Conservation (phyloP, 805 yeast genomes). For the Wickerhamiella musiphila region DNA sequence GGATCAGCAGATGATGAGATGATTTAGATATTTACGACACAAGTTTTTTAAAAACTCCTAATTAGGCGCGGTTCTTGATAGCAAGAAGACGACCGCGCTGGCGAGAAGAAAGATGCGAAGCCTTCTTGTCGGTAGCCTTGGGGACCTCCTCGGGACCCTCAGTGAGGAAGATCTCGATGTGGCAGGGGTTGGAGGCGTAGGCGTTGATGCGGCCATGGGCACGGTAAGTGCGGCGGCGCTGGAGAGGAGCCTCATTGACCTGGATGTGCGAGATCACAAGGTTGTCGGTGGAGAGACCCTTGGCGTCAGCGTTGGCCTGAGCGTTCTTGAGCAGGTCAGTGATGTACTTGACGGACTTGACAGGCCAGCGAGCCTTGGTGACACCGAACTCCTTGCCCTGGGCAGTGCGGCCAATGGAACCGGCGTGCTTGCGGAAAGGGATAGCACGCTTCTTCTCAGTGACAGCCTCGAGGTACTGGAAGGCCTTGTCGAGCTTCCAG, state of each 20-base stretch:
- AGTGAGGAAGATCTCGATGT: constrained; percentile 91
- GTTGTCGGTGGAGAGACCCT: constrained; percentile 92
- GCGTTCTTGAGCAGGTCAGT: constrained; percentile 93
- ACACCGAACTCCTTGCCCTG: constrained; percentile 99
- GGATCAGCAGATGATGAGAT: too few relatives aligned
- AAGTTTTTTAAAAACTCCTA: too few relatives aligned
- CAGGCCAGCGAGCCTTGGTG: constrained; percentile 99
- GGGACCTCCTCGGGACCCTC: constrained; percentile 89
- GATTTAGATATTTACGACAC: too few relatives aligned
- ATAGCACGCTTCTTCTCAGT: constrained; percentile 97
- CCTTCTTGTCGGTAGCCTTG: constrained; percentile 61
- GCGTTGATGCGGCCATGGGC: constrained; percentile 99
- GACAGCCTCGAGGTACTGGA: constrained; percentile 88
- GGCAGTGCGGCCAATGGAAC: constrained; percentile 96
- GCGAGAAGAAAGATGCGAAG: constrained; percentile 68
- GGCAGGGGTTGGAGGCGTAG: constrained; percentile 97
- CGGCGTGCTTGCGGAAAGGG: constrained; percentile 97
- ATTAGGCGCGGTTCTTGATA: constrained; percentile 46
- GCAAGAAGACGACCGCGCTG: constrained; percentile 82
- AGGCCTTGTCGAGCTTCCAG: constrained; percentile 94
- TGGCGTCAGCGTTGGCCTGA: constrained; percentile 96
- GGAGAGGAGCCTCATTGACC: constrained; percentile 99
- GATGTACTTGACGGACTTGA: constrained; percentile 89
- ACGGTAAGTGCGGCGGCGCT: constrained; percentile 99
- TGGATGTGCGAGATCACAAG: constrained; percentile 95